phyloP scores from a whole-genome alignment of 257 asterid genomes.

The Ilex asprella region DNA sequence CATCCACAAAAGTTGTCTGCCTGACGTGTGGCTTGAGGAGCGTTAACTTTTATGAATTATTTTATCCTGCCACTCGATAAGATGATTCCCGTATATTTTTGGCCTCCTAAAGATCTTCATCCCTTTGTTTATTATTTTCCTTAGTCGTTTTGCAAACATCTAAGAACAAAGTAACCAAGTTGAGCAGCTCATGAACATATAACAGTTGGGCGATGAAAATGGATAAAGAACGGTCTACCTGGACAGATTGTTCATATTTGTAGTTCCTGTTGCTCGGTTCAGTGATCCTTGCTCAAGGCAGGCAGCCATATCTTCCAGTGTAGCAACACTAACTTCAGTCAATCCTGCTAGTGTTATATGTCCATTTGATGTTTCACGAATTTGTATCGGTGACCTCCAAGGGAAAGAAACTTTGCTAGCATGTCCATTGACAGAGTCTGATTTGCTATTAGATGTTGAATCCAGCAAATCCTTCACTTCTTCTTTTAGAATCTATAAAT shows the following conservation, averaged over 20 bases:
- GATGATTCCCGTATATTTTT: no score
- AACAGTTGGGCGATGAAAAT: not conserved
- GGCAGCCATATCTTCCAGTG: slow-evolving; percentile 90
- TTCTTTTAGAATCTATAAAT: slow-evolving; percentile 87
- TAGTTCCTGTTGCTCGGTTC: slow-evolving; percentile 95
- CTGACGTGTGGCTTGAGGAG: no score
- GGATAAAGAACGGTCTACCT: slow-evolving; percentile 39
- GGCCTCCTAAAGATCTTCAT: no score
- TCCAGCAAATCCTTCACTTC: slow-evolving; percentile 94
- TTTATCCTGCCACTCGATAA: no score
- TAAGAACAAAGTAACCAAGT: not conserved
- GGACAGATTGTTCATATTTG: slow-evolving; percentile 95
- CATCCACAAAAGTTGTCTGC: no score
- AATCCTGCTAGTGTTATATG: slow-evolving; percentile 96
- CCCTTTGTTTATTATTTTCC: no score
- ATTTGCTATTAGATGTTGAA: slow-evolving; percentile 37
- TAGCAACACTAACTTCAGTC: slow-evolving; percentile 69
- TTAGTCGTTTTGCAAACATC: no score
- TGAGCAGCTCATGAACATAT: not conserved
- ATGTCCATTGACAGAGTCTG: slow-evolving; percentile 68
- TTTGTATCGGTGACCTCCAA: slow-evolving; percentile 85
- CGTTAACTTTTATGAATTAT: no score
- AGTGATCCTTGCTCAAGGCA: slow-evolving; percentile 95
- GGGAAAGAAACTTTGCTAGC: slow-evolving; percentile 58
- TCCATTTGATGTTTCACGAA: slow-evolving; percentile 92